Base-by-base conservation (phyloP, 805 yeast species). In the Kluyveromyces starmeri region DNA sequence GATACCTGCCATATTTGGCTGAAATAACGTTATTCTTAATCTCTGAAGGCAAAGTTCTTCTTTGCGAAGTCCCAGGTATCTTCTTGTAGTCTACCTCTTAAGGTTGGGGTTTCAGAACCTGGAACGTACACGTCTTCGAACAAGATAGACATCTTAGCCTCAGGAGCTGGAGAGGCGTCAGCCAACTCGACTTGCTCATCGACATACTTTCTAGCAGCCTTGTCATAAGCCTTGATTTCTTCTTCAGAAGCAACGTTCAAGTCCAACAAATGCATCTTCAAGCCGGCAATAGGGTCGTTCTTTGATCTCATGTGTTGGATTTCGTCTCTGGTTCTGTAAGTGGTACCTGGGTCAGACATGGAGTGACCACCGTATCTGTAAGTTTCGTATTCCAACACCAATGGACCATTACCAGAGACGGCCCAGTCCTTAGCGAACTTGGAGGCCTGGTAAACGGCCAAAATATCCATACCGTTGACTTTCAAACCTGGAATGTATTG, bases 301-400 rank as follows among this genome's bases (percentile, higher is more conserved):
- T 85, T 83, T 28, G 97, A 85, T 73, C 98, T 83, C 96, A 92
- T 88, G 72, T 89, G 89, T 71, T 88, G 96, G 51, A 92, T 92
- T 72, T 92, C 98, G 70, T 92, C 98, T 73, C 98, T 88, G 60
- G 98, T 92, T 78, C 98, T 83, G 80, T 92, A 92, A 48, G 98
- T 92, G 64, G 98, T 92, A 75, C 98, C 98, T 57, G 98, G 98
- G 69, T 92, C 98, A 50, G 97, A 89, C 97, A 92, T 92, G 51
- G 98, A 92, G 78, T 92, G 98, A 65, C 98, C 98, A 72, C 97
- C 97, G 64, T 92, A 92, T 75, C 98, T 83, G 71, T 92, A 92
- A 52, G 98, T 92, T 71, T 88, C 96, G 68, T 82, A 92, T 73
- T 92, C 98, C 50, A 92, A 59, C 36, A 92, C 95, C 50, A 92